Conservation (phyloP, 495 filamentous ascomycete species). For the Aspergillus avenaceus region DNA sequence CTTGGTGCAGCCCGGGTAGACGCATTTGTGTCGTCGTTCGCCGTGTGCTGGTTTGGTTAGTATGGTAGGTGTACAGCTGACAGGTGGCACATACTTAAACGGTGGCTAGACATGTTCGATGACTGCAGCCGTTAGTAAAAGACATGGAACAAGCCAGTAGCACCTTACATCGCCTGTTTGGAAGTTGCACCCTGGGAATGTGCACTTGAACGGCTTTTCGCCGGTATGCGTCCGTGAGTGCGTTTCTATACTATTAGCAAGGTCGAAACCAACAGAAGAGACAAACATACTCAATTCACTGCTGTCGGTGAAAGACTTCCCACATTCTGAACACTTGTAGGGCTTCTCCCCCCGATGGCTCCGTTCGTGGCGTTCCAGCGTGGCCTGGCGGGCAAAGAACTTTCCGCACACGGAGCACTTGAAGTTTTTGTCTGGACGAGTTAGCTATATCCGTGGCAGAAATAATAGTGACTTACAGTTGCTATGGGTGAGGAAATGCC, state of each 20-base stretch:
- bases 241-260: slow-evolving; percentile 35
- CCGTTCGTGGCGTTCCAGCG: slow-evolving; percentile 47
- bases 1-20: slow-evolving; percentile 38
- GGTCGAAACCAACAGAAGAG: no score
- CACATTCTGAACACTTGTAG: slow-evolving; percentile 41
- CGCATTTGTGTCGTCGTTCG: slow-evolving; percentile 45
- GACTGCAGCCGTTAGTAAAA: slow-evolving; percentile 24
- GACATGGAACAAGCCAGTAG: no score
- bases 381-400: slow-evolving; percentile 42
- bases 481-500: slow-evolving; percentile 46
- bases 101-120: slow-evolving; percentile 48
- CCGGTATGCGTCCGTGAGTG: slow-evolving; percentile 49
- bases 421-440: slow-evolving; percentile 40
- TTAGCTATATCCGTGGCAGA: not conserved
- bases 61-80: not conserved
- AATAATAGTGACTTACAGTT: slow-evolving; percentile 30
- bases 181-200: slow-evolving; percentile 44
- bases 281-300: slow-evolving; percentile 43
- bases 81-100: slow-evolving; percentile 30
- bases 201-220: slow-evolving; percentile 50
- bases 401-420: slow-evolving; percentile 45
- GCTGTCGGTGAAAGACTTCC: slow-evolving; percentile 45
- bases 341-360: slow-evolving; percentile 52
- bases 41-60: slow-evolving; percentile 34
- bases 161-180: slow-evolving; percentile 44